These are phyloP conservation scores for Heterobasidion annosum DNA, from an alignment of 1,284 basidiomycete species.

Conservation along the genomic window DNA sequence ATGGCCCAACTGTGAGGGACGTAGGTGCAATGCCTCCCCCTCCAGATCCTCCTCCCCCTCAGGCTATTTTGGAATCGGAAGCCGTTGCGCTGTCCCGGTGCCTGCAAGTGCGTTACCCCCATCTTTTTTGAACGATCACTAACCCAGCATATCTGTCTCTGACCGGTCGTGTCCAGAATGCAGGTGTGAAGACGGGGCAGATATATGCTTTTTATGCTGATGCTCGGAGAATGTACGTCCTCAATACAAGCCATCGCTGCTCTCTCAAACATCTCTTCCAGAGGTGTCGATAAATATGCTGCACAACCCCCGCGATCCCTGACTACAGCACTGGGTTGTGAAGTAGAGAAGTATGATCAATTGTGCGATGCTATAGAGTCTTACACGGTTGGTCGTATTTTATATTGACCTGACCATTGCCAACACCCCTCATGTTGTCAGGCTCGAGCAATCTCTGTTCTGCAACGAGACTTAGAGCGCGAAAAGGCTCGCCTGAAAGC, in stretches of 20 bases:
- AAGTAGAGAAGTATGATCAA: constrained; percentile 70
- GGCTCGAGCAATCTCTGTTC: constrained; percentile 59
- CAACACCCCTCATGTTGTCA: constrained; percentile 16
- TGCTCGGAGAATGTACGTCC: constrained; percentile 48
- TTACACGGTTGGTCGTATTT: constrained; percentile 41
- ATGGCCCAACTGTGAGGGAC: constrained; percentile 10
- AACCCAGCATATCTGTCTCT: not conserved
- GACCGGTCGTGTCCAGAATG: constrained; percentile 31
- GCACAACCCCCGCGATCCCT: constrained; percentile 57
- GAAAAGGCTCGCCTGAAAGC: constrained; percentile 51
- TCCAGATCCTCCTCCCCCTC: constrained; percentile 34
- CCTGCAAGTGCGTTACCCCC: constrained; percentile 38
- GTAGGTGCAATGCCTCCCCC: constrained; percentile 51
- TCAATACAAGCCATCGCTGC: not conserved
- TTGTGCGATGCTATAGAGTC: constrained; percentile 67
- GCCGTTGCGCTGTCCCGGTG: constrained; percentile 43
- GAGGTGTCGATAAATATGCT: constrained; percentile 47
- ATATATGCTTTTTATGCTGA: constrained; percentile 62
- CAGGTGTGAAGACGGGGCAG: constrained; percentile 60
- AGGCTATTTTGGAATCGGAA: constrained; percentile 53
- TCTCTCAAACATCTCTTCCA: constrained; percentile 14
- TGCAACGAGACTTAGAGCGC: constrained; percentile 56
- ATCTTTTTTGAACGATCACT: not conserved
- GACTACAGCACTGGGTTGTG: constrained; percentile 53
- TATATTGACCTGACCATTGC: not conserved